Conservation (phyloP, 1,284 basidiomycete genomes). For the Sanghuangporus baumii region DNA sequence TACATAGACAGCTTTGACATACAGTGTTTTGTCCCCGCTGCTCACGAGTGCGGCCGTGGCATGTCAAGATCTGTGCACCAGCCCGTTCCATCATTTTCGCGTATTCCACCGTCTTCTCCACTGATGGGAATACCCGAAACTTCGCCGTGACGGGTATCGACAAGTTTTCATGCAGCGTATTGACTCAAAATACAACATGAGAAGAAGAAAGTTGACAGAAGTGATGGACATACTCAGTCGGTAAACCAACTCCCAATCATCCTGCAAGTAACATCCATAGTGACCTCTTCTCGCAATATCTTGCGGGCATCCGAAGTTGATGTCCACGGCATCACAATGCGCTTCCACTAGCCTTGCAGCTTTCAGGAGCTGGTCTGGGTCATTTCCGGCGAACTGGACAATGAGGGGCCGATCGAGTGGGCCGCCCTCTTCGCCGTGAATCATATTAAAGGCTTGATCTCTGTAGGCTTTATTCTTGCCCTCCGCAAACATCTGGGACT, state of each 20-base stretch:
- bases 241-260: conserved; percentile 88
- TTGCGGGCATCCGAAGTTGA: conserved; percentile 96
- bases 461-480: conserved; percentile 12
- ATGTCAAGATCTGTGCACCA: conserved; percentile 92
- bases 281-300: conserved; percentile 86
- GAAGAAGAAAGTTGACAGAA: background rate
- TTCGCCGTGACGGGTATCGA: conserved; percentile 93
- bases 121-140: conserved; percentile 85
- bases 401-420: conserved; percentile 78
- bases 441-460: conserved; percentile 13
- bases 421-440: conserved; percentile 22
- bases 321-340: conserved; percentile 87
- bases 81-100: conserved; percentile 93
- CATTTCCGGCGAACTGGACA: conserved; percentile 92
- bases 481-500: conserved; percentile 11
- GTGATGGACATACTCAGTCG: conserved; percentile 57
- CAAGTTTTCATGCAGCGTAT: conserved; percentile 78
- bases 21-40: conserved; percentile 83
- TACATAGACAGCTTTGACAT: conserved; percentile 17
- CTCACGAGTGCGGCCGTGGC: conserved; percentile 88
- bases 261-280: conserved; percentile 91
- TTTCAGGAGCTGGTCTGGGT: conserved; percentile 71
- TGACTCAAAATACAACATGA: conserved; percentile 45
- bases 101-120: conserved; percentile 88
- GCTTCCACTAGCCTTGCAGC: conserved; percentile 72